Conservation (phyloP, 257 asterid species). For the Forsythia viridissima region DNA sequence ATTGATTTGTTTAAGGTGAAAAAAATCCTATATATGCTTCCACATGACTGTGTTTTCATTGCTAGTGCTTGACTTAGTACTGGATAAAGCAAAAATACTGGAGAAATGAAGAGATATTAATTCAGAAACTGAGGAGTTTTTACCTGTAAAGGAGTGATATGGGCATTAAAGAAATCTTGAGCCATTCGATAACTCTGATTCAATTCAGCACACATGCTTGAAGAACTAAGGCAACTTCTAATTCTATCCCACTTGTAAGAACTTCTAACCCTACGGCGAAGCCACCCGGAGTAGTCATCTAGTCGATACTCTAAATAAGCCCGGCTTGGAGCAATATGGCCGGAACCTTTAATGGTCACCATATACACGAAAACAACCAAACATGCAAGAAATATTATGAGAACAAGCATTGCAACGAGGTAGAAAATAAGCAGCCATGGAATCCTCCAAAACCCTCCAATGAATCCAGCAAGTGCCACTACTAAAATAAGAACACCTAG, state of each 20-base stretch:
- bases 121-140: background rate
- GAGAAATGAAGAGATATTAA: background rate
- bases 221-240: constrained; percentile 67
- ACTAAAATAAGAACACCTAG: constrained; percentile 62
- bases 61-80: too few species aligned
- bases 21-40: too few species aligned
- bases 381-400: constrained; percentile 62
- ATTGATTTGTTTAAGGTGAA: too few species aligned
- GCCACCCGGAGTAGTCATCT: constrained; percentile 68
- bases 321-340: constrained; percentile 72
- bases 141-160: constrained; percentile 80
- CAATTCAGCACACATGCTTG: constrained; percentile 63
- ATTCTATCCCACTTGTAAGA: constrained; percentile 88
- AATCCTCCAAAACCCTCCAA: constrained; percentile 81
- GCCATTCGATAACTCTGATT: constrained; percentile 81
- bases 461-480: constrained; percentile 66
- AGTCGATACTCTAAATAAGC: constrained; percentile 72
- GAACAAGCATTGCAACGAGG: constrained; percentile 73
- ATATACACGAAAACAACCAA: constrained; percentile 68
- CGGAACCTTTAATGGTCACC: constrained; percentile 74
- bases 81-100: too few species aligned
- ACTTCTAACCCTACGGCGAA: constrained; percentile 62
- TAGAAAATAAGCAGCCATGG: constrained; percentile 61
- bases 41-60: too few species aligned
- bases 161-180: constrained; percentile 91